Percentiles rank a stretch among this genome's conserved stretches.
Evolutionary conservation across 2,329 filamentous ascomycete species (phyloP).

Genomic region (Hypocrella siamensis): DNA sequence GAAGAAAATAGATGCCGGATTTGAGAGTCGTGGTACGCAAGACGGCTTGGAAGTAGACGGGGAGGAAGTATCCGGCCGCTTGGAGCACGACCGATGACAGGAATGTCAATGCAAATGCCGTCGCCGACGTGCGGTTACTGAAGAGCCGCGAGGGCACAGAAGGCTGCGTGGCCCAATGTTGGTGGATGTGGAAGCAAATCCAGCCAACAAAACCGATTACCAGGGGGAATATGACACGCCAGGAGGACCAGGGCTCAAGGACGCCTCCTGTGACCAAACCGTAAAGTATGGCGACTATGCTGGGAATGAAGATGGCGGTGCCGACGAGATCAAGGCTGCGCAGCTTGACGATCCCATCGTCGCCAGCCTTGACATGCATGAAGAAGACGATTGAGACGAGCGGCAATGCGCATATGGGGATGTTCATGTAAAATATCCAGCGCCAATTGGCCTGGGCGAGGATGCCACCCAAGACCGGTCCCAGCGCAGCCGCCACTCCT

Average conservation of each 20-base stretch:
- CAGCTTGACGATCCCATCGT: constrained; percentile 26
- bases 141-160: constrained; percentile 4
- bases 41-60: constrained; percentile 28
- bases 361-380: constrained; percentile 17
- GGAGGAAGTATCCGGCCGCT: constrained; percentile 19
- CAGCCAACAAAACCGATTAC: constrained; percentile 19
- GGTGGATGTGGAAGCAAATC: constrained; percentile 8
- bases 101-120: constrained; percentile 9
- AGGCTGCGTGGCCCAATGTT: constrained; percentile 1
- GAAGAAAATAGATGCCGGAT: constrained; percentile 10
- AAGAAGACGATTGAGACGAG: constrained; percentile 17
- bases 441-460: constrained; percentile 20
- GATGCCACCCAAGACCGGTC: constrained; percentile 12
- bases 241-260: constrained; percentile 18
- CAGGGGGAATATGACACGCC: constrained; percentile 21
- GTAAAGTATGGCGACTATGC: constrained; percentile 11
- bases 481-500: neutral
- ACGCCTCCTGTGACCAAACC: constrained; percentile 22
- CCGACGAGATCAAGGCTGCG: too few relatives aligned
- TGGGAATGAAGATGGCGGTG: constrained; percentile 19
- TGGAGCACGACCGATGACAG: constrained; percentile 15
- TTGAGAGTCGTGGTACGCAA: neutral
- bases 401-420: constrained; percentile 19
- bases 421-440: constrained; percentile 30
- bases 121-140: constrained; percentile 9